phyloP scores from a whole-genome alignment of 345 rosid species.

The Citrus mangshanensis region DNA sequence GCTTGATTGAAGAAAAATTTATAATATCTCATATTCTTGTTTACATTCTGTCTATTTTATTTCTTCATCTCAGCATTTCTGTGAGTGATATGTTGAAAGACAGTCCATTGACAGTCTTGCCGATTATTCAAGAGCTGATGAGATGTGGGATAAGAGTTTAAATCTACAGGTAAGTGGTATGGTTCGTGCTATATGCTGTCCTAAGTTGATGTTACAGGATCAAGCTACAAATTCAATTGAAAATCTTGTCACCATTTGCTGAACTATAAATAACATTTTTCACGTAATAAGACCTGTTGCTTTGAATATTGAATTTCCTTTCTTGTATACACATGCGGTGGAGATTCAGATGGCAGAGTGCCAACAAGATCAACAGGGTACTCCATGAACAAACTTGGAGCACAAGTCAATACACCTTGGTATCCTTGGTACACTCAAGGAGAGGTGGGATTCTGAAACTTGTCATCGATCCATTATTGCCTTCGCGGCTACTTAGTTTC shows the following conservation, averaged over 20 bases:
- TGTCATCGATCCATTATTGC: background rate
- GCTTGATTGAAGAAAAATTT: background rate
- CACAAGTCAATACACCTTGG: background rate
- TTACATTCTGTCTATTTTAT: background rate
- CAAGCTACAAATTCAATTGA: no score
- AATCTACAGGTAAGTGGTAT: background rate
- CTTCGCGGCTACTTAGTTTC: background rate
- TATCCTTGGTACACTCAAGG: constrained; percentile 3
- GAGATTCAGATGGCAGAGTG: constrained; percentile 2
- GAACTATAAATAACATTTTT: background rate
- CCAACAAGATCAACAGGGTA: constrained; percentile 5
- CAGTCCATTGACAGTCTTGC: background rate
- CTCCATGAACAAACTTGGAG: constrained; percentile 6
- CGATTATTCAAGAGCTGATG: constrained; percentile 20
- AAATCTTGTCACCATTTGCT: background rate
- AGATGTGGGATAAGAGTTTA: constrained; percentile 4
- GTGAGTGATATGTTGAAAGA: no score
- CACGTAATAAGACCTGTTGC: background rate
- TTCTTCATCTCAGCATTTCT: background rate
- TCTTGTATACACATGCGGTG: background rate
- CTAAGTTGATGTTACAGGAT: no score
- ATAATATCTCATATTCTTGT: background rate
- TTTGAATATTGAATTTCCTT: background rate
- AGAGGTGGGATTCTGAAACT: background rate
- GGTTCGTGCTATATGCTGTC: background rate